Evolutionary conservation across 164 flowering plant genomes (phyloP), one percentile per base, ranked within the genome.

Genomic region (Stephania cephalantha): DNA sequence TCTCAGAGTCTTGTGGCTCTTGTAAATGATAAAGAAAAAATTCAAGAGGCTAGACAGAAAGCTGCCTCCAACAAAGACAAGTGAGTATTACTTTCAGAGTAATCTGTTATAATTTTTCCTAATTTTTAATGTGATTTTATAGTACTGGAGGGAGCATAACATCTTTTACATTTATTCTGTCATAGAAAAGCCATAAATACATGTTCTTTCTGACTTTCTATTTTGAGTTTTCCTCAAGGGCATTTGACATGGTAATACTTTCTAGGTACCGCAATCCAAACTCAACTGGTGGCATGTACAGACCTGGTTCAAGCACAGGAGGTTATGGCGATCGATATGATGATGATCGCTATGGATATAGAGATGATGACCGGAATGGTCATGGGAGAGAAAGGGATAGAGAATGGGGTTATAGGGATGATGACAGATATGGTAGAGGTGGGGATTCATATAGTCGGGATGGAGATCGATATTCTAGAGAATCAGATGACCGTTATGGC

Each of bases 1-100:
- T 92, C 99, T 81, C 98, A 94, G 86, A 86, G 88, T 85, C 92
- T 96, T 78, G 97, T 94, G 71, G 77, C 69, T 46, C 89, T 96
- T 20, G 98, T 94, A 69, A 92, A 91, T 82, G 99, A 96, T 73
- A 94, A 92, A 81, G 99, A 96, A 78, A 89, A 85, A 78, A 89
- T 94, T 75, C 83, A 78, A 76, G 99, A 96, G 85, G 93, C 83
- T 76, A 85, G 99, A 50, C 89, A 91, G 84, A 94, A 96, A 86
- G 98, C 99, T 82, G 80, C 86, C 78, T 82, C 87, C 73, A 92
- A 89, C 84, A 84, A 87, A 84, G 99, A 94, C 66, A 96, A 92
- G 98, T 96, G 81, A 87, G 99, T 86, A 17, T 72, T 5, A 68
- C 65, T 75, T 65, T 44, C 42, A 69, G 35, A 35, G n/a, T 17